These are phyloP conservation scores for Chenopodium quinoa DNA, from an alignment of 148 eudicot genomes.

Conservation along the genomic window DNA sequence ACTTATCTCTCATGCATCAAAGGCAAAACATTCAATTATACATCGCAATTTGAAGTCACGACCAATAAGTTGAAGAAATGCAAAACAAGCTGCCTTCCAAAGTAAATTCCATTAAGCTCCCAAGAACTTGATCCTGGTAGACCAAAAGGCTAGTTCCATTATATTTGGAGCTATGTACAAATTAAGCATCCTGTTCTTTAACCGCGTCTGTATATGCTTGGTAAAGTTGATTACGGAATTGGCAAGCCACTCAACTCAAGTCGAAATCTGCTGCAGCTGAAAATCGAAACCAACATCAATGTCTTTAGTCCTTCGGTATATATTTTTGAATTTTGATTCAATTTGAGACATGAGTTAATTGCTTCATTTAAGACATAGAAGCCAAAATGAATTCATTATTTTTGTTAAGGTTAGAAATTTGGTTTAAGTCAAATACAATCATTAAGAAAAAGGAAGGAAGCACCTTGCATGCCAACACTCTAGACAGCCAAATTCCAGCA, in stretches of 20 bases:
- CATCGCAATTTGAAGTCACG: neutral
- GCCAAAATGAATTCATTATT: neutral
- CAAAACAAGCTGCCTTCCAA: neutral
- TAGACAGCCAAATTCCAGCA: neutral
- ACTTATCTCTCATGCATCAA: neutral
- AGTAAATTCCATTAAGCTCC: neutral
- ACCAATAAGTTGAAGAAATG: neutral
- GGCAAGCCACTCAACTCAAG: neutral
- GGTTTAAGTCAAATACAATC: neutral
- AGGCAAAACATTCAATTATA: neutral
- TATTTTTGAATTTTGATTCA: neutral
- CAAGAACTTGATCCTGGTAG: neutral
- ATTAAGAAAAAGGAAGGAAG: neutral
- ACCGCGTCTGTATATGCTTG: neutral
- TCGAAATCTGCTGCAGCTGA: constrained; percentile 29
- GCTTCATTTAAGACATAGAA: neutral
- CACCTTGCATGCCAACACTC: neutral
- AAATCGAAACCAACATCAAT: neutral
- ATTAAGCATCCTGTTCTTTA: neutral
- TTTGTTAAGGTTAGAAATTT: neutral
- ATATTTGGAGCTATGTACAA: neutral
- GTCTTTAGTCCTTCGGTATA: neutral
- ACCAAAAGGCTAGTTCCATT: neutral
- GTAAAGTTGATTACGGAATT: neutral
- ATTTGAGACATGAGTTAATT: neutral